Evolutionary conservation across 2,329 filamentous ascomycete genomes (phyloP).

Genomic region (Botrytis elliptica): DNA sequence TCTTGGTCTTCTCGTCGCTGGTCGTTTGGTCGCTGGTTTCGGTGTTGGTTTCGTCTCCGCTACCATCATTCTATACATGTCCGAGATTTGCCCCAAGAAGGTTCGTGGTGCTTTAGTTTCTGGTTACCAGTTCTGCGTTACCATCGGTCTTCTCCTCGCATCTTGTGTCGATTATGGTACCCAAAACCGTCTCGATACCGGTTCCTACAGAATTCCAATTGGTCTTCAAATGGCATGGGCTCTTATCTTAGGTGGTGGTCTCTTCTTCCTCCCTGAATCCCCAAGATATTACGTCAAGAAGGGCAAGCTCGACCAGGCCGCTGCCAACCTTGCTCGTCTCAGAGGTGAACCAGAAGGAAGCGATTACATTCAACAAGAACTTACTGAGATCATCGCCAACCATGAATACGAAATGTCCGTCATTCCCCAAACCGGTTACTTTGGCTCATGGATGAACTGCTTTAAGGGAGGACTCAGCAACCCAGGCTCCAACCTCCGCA

Average conservation of each 20-base stretch:
- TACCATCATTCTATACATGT: conserved; percentile 81
- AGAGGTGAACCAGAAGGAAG: conserved; percentile 73
- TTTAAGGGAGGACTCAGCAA: conserved; percentile 63
- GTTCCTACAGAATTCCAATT: conserved; percentile 79
- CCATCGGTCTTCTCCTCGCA: conserved; percentile 73
- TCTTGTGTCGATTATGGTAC: conserved; percentile 73
- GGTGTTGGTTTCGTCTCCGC: conserved; percentile 81
- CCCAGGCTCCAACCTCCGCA: conserved; percentile 66
- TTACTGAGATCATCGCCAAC: conserved; percentile 85
- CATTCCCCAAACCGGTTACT: conserved; percentile 64
- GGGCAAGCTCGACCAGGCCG: conserved; percentile 65
- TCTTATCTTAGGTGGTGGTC: conserved; percentile 68
- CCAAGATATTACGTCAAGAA: conserved; percentile 84
- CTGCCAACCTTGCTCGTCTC: conserved; percentile 61
- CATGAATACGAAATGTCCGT: conserved; percentile 77
- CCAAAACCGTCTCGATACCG: conserved; percentile 58
- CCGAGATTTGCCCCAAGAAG: conserved; percentile 58
- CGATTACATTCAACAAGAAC: conserved; percentile 73
- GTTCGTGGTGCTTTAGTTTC: conserved; percentile 78
- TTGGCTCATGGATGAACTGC: conserved; percentile 67
- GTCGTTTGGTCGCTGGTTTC: conserved; percentile 72
- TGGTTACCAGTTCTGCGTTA: conserved; percentile 82
- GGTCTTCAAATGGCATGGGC: conserved; percentile 79
- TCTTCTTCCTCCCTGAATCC: conserved; percentile 78
- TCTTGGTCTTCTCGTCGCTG: conserved; percentile 47